phyloP scores from a whole-genome alignment of 2,329 filamentous ascomycete species.

The Acrocalymma vagum region DNA sequence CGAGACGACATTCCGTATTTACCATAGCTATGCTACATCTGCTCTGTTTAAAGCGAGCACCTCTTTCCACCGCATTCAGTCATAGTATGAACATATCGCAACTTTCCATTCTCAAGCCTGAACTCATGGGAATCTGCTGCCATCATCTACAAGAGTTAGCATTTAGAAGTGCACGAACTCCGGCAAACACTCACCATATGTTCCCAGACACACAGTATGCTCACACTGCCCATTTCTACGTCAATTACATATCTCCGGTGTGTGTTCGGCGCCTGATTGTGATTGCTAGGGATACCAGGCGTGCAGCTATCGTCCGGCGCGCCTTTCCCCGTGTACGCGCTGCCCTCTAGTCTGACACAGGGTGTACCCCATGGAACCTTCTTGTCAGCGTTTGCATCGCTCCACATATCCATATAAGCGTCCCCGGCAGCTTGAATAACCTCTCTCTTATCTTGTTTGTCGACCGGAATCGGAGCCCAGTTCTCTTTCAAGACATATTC shows the following conservation, averaged over 20 bases:
- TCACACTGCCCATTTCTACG: constrained; percentile 31
- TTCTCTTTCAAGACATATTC: constrained; percentile 22
- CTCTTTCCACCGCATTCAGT: constrained; percentile 29
- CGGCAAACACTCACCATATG: constrained; percentile 25
- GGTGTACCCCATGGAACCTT: constrained; percentile 32
- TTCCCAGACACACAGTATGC: constrained; percentile 30
- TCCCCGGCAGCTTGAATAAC: constrained; percentile 32
- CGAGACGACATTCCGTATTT: no score
- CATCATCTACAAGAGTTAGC: no score
- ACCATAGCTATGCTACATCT: no score
- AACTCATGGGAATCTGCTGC: constrained; percentile 36
- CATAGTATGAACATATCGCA: constrained; percentile 31
- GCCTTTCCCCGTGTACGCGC: constrained; percentile 30
- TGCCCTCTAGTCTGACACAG: constrained; percentile 35
- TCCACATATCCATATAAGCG: constrained; percentile 30
- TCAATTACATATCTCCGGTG: constrained; percentile 37
- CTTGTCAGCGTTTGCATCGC: constrained; percentile 19
- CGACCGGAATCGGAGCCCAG: constrained; percentile 23
- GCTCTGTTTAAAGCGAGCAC: no score
- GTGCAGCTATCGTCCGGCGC: constrained; percentile 20
- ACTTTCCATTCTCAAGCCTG: constrained; percentile 31
- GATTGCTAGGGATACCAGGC: constrained; percentile 29
- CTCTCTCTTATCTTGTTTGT: constrained; percentile 16
- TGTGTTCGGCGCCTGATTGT: constrained; percentile 25
- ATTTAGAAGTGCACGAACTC: no score